Base-by-base conservation (phyloP, 1,284 basidiomycete genomes). In the Apiotrichum akiyoshidainum region DNA sequence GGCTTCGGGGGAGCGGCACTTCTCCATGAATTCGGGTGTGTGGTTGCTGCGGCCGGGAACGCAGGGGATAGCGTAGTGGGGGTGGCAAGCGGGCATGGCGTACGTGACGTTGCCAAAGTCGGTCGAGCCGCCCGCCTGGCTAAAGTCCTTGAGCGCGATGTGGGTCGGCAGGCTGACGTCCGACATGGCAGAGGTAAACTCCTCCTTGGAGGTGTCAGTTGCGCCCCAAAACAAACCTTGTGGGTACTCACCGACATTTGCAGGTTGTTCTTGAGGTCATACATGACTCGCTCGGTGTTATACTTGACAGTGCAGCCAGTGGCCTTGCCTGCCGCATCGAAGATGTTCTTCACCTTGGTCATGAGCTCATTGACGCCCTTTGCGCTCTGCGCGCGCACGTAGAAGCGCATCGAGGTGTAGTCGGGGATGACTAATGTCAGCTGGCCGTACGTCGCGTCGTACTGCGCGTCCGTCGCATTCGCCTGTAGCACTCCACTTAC, bases 361-460 rank as follows among this genome's bases (percentile, higher is more conserved):
- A 76, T 76, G 16, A 87, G 77, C 2, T 71, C 78, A 21, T 78
- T 70, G 7, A 89, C 74, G 54, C 86, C 86, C 10, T 77, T 78
- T 54, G 80, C 78, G 19, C 83, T 85, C 6, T 85, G 85, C 10
- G 87, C 84, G 31, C 90, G 83, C 14, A 86, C 82, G 51, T 84
- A 77, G 82, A 85, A 90, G 19, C 80, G 77, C 83, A 91, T 84
- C 60, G 81, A 82, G 12, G 87, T 81, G 66, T 88, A 85, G 70
- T 89, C 88, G 2, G 90, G 90, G 58, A 92, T 91, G 54, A 91
- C 55, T 55, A 34, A 54, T 48, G n/a, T 57, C 26, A 49, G 54
- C 50, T n/a, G n/a, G n/a, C n/a, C n/a, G n/a, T n/a, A n/a, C n/a
- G n/a, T n/a, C n/a, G n/a, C n/a, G n/a, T n/a, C n/a, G n/a, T n/a